These are phyloP conservation scores for Cucumis hystrix DNA, from an alignment of 306 rosid species.

Conservation along the genomic window DNA sequence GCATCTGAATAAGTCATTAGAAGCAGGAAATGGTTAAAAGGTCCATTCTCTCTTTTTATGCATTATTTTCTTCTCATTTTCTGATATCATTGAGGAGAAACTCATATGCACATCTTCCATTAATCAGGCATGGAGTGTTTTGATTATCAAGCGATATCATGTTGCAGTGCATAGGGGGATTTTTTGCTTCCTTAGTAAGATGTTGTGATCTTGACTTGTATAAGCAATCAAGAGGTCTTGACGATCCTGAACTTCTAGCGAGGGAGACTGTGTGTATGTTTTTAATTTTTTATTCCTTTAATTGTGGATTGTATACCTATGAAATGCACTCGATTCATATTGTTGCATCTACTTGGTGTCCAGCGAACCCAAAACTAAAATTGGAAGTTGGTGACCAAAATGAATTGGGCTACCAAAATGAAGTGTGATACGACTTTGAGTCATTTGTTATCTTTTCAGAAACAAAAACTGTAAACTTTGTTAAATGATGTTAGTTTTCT, in stretches of 20 bases:
- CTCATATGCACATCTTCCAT: background rate
- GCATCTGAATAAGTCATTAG: background rate
- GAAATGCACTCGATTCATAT: background rate
- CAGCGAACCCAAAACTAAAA: background rate
- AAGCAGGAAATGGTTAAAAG: constrained; percentile 8
- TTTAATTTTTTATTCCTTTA: constrained; percentile 6
- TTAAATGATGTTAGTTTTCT: background rate
- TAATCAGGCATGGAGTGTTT: constrained; percentile 7
- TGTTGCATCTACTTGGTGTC: background rate
- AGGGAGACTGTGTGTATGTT: constrained; percentile 91
- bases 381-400: background rate
- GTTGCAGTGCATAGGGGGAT: constrained; percentile 59
- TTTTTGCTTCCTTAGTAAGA: constrained; percentile 47
- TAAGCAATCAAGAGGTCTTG: constrained; percentile 70
- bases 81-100: background rate
- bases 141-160: constrained; percentile 10
- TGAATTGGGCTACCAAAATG: background rate
- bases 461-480: background rate
- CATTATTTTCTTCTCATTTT: background rate
- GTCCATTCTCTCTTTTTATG: background rate
- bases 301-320: background rate
- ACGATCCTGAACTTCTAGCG: constrained; percentile 79
- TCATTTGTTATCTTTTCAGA: background rate
- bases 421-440: background rate
- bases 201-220: constrained; percentile 70